A percentile compares a stretch with the other conserved stretches of the same genome.
These are phyloP conservation scores for Corymbia calophylla DNA, from an alignment of 441 rosid species.

Conservation along the genomic window DNA sequence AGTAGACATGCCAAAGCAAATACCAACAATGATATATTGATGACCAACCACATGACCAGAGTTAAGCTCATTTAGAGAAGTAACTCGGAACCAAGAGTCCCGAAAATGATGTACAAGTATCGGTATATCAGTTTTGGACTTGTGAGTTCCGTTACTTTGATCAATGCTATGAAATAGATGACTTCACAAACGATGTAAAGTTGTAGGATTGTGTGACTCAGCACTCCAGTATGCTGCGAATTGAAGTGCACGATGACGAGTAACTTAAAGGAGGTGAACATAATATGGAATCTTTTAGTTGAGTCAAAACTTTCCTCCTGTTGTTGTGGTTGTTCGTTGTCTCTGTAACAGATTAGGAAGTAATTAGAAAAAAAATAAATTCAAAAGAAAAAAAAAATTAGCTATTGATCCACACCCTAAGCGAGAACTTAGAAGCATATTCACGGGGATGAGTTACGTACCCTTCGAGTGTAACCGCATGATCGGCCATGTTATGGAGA, in stretches of 20 bases:
- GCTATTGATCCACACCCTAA: no score
- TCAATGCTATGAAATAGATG: background rate
- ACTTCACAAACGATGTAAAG: background rate
- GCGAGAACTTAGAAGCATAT: no score
- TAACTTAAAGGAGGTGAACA: fast-evolving
- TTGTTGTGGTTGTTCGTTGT: background rate
- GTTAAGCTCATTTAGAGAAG: background rate
- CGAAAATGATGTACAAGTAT: background rate
- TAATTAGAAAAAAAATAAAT: no score
- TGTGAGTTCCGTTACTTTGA: background rate
- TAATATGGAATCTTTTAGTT: background rate
- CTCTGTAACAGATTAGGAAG: background rate
- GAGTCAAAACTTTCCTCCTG: background rate
- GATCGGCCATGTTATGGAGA: background rate
- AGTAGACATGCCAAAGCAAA: background rate
- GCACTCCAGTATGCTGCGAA: fast-evolving
- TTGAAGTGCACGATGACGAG: background rate
- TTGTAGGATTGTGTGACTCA: background rate
- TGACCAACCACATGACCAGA: background rate
- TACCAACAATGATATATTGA: no score
- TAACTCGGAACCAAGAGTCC: background rate
- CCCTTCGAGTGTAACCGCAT: background rate
- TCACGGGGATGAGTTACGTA: no score
- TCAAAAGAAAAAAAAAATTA: no score
- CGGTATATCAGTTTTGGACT: background rate